Conservation (phyloP, 768 basidiomycete species). For the Phaeolepiota aurea region DNA sequence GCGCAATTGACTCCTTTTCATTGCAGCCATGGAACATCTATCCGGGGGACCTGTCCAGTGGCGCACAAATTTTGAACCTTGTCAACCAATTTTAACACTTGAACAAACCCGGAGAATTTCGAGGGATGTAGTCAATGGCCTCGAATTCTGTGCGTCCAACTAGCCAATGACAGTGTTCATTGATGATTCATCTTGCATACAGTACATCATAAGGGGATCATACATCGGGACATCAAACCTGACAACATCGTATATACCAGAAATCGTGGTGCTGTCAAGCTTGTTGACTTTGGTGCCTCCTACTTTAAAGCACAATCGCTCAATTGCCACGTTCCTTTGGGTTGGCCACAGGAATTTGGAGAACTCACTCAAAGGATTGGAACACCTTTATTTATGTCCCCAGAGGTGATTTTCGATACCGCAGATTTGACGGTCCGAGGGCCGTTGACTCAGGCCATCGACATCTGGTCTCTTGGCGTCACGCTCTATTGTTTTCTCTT, state of each 20-base stretch:
- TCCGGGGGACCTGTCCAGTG: conserved; percentile 34
- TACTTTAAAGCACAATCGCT: conserved; percentile 13
- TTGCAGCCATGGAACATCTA: conserved; percentile 32
- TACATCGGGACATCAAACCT: conserved; percentile 88
- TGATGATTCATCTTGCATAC: conserved; percentile 2
- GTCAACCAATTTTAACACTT: conserved; percentile 23
- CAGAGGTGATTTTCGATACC: conserved; percentile 28
- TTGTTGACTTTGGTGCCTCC: conserved; percentile 77
- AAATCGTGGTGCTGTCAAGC: conserved; percentile 60
- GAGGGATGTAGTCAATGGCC: conserved; percentile 30
- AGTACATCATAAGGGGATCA: conserved; percentile 48
- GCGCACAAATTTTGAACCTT: conserved; percentile 15
- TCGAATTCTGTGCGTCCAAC: conserved; percentile 30
- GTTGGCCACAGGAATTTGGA: conserved; percentile 14
- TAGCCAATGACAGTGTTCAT: neutral
- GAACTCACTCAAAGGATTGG: conserved; percentile 27
- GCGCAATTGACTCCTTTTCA: neutral
- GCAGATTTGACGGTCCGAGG: conserved; percentile 18
- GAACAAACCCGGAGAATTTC: conserved; percentile 31
- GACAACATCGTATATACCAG: conserved; percentile 69
- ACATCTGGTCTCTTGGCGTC: conserved; percentile 38
- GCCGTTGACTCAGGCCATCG: conserved; percentile 36
- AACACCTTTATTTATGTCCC: conserved; percentile 36
- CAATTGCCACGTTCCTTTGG: conserved; percentile 6
- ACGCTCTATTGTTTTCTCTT: conserved; percentile 41